phyloP scores from a whole-genome alignment of 345 rosid species.

The Gossypium herbaceum region DNA sequence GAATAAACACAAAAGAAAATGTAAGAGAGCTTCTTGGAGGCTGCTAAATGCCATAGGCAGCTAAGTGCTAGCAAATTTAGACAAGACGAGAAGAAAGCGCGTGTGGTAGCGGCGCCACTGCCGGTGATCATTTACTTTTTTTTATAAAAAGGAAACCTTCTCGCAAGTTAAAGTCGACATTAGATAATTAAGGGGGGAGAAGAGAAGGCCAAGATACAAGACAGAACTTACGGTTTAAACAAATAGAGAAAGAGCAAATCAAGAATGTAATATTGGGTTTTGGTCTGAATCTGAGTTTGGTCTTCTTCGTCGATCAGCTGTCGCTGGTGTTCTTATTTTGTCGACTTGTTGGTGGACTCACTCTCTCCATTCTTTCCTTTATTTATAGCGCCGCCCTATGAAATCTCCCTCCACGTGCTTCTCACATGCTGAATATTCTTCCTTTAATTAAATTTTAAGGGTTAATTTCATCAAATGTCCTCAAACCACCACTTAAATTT shows the following conservation, averaged over 20 bases:
- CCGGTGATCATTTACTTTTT: not conserved
- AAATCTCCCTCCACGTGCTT: slow-evolving; percentile 8
- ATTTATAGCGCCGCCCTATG: slow-evolving; percentile 31
- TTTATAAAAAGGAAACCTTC: not conserved
- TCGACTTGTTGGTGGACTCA: slow-evolving; percentile 9
- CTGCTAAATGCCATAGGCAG: not conserved
- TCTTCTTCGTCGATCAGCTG: not conserved
- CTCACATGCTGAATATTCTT: slow-evolving; percentile 23
- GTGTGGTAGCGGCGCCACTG: slow-evolving; percentile 11
- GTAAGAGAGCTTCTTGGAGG: not conserved
- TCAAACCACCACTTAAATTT: no score
- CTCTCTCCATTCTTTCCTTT: not conserved
- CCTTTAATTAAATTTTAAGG: not conserved
- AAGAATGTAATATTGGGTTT: not conserved
- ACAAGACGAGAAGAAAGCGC: slow-evolving; percentile 32
- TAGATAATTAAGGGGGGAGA: not conserved
- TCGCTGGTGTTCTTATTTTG: slow-evolving; percentile 14
- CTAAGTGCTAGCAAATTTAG: slow-evolving; percentile 23
- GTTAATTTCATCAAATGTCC: no score
- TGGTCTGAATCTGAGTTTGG: slow-evolving; percentile 1
- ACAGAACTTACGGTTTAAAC: not conserved
- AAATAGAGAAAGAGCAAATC: not conserved
- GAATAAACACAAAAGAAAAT: not conserved
- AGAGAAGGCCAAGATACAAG: not conserved
- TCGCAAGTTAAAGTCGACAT: not conserved